Evolutionary conservation across 345 rosid species (phyloP).

Genomic region (Lagerstroemia speciosa): DNA sequence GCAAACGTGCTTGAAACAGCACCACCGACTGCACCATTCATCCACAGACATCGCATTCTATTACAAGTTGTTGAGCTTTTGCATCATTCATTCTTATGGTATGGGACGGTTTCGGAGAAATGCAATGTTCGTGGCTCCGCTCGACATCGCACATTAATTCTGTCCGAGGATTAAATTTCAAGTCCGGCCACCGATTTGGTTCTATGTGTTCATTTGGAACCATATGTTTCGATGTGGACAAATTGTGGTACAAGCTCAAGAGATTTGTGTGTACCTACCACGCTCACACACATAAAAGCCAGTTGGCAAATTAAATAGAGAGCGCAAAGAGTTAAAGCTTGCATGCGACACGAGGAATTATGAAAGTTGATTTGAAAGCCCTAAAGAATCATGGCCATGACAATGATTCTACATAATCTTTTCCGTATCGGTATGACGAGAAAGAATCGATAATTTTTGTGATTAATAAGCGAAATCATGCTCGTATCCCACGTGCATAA

Average conservation of each 20-base stretch:
- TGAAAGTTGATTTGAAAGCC: not conserved
- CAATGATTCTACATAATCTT: too few species aligned
- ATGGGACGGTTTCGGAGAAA: not conserved
- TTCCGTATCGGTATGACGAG: too few species aligned
- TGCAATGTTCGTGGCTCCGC: not conserved
- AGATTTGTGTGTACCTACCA: not conserved
- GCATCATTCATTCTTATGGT: not conserved
- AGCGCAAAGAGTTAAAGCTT: not conserved
- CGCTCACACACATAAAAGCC: not conserved
- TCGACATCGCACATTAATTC: not conserved
- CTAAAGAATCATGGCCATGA: not conserved
- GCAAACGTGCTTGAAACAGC: too few species aligned
- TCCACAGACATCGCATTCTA: too few species aligned
- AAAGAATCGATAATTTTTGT: too few species aligned
- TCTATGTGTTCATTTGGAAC: not conserved
- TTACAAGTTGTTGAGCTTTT: not conserved
- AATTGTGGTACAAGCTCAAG: not conserved
- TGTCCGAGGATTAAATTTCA: not conserved
- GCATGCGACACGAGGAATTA: not conserved
- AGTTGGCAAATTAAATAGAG: conserved; percentile 2
- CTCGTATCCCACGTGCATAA: too few species aligned
- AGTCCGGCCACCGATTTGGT: not conserved
- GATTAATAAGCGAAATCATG: too few species aligned
- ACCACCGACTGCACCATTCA: too few species aligned
- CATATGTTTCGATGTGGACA: not conserved